Percentiles rank a stretch among this genome's conserved stretches.
Conservation (phyloP, 2,329 filamentous ascomycete species). For the Ascochyta pisi region DNA sequence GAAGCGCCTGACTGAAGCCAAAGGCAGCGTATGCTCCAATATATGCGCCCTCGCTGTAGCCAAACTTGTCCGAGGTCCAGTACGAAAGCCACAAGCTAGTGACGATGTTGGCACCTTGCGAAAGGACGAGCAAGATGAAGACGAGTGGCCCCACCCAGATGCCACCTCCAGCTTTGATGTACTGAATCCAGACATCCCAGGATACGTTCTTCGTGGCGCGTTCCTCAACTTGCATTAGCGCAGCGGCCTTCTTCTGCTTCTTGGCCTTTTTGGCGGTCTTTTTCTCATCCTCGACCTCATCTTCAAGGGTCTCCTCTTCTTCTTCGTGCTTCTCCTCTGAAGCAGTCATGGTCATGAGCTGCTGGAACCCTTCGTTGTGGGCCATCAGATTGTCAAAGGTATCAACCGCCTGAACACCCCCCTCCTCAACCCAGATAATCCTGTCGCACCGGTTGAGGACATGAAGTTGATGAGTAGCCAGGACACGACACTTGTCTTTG, state of each 20-base stretch:
- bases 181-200: slow-evolving; percentile 80
- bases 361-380: slow-evolving; percentile 77
- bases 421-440: slow-evolving; percentile 91
- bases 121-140: slow-evolving; percentile 69
- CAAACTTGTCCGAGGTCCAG: slow-evolving; percentile 85
- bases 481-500: slow-evolving; percentile 85
- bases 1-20: slow-evolving; percentile 35
- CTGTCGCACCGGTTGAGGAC: slow-evolving; percentile 89
- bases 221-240: slow-evolving; percentile 77
- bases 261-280: slow-evolving; percentile 58
- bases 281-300: slow-evolving; percentile 65
- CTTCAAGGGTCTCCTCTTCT: slow-evolving; percentile 59
- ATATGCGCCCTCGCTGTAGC: slow-evolving; percentile 71
- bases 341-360: slow-evolving; percentile 81
- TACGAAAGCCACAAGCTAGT: slow-evolving; percentile 93
- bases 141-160: slow-evolving; percentile 71
- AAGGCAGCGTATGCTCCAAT: slow-evolving; percentile 61
- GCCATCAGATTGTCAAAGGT: slow-evolving; percentile 89
- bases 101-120: slow-evolving; percentile 83
- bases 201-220: slow-evolving; percentile 77
- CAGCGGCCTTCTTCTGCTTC: slow-evolving; percentile 57
- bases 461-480: slow-evolving; percentile 95
- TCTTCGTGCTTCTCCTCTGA: slow-evolving; percentile 63
- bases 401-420: slow-evolving; percentile 81
- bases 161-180: slow-evolving; percentile 76